Percentiles rank a stretch among this genome's conserved stretches.
Evolutionary conservation across 2,329 filamentous ascomycete genomes (phyloP).

Genomic region (Pleurostoma richardsiae): DNA sequence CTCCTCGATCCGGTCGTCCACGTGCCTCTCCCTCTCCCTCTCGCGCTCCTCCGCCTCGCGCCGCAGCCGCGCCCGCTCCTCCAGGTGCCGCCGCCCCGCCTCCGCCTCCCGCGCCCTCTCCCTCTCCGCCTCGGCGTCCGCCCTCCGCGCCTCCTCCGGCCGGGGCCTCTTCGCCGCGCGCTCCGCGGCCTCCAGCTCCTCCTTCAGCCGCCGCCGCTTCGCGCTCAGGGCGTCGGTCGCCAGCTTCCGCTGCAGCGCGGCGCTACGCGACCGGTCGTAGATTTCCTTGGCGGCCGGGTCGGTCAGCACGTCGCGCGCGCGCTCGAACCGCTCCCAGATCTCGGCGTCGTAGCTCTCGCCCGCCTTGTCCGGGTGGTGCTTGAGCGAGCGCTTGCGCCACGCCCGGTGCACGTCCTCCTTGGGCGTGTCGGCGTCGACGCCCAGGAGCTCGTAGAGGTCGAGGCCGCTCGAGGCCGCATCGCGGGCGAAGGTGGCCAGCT

Average conservation of each 20-base stretch:
- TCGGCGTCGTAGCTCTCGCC: slow-evolving; percentile 68
- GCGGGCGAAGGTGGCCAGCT: slow-evolving; percentile 47
- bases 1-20: slow-evolving; percentile 32
- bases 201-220: slow-evolving; percentile 70
- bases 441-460: slow-evolving; percentile 76
- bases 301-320: slow-evolving; percentile 78
- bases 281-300: slow-evolving; percentile 65
- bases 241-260: slow-evolving; percentile 62
- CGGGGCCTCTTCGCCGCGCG: slow-evolving; percentile 56
- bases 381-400: slow-evolving; percentile 80
- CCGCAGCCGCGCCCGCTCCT: slow-evolving; percentile 35
- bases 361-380: slow-evolving; percentile 92
- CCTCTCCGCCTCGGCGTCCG: slow-evolving; percentile 16
- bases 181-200: slow-evolving; percentile 80
- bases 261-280: slow-evolving; percentile 74
- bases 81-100: slow-evolving; percentile 22
- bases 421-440: slow-evolving; percentile 57
- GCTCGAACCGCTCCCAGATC: slow-evolving; percentile 80
- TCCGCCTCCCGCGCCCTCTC: slow-evolving; percentile 26
- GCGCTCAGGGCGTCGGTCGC: slow-evolving; percentile 71
- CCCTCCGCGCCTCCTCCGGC: slow-evolving; percentile 20
- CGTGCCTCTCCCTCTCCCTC: slow-evolving; percentile 25
- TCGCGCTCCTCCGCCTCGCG: slow-evolving; percentile 34
- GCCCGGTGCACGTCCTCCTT: slow-evolving; percentile 76
- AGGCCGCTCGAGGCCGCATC: slow-evolving; percentile 56